Conservation (phyloP, 257 asterid genomes). For the Datura wrightii region DNA sequence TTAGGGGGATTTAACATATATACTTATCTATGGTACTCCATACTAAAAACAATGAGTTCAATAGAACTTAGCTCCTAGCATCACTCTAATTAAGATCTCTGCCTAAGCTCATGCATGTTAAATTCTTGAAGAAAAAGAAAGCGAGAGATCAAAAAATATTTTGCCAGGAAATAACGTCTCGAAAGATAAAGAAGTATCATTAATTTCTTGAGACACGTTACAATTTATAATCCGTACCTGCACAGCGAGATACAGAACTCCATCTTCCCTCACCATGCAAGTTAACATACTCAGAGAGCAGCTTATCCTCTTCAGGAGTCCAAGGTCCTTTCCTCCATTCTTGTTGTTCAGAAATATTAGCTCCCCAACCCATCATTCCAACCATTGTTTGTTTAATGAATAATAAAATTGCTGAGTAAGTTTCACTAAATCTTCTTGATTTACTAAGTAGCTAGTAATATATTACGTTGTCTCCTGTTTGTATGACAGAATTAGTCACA, state of each 20-base stretch:
- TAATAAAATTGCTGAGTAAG: neutral
- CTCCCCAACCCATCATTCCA: conserved; percentile 43
- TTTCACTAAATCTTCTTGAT: conserved; percentile 19
- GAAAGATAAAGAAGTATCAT: neutral
- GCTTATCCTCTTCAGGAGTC: conserved; percentile 54
- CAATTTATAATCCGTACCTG: conserved; percentile 34
- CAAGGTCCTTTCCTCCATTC: conserved; percentile 58
- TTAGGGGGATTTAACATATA: too few species aligned
- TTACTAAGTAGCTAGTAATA: neutral
- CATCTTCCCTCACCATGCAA: conserved; percentile 55
- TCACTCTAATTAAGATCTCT: too few species aligned
- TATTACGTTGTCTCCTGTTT: conserved; percentile 44
- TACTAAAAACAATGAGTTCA: too few species aligned
- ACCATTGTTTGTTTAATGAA: conserved; percentile 17
- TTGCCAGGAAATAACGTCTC: too few species aligned
- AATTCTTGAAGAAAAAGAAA: neutral
- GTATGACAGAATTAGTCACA: conserved; percentile 41
- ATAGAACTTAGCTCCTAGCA: too few species aligned
- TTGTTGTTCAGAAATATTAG: conserved; percentile 34
- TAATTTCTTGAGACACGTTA: neutral
- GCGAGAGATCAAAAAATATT: too few species aligned
- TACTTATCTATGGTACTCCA: too few species aligned
- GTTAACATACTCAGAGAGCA: conserved; percentile 45
- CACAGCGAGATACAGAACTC: conserved; percentile 49
- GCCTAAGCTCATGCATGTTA: too few species aligned